A percentile compares a stretch with the other conserved stretches of the same genome.
Evolutionary conservation across 164 flowering plant species (phyloP).

Genomic region (Chloranthus sessilifolius): DNA sequence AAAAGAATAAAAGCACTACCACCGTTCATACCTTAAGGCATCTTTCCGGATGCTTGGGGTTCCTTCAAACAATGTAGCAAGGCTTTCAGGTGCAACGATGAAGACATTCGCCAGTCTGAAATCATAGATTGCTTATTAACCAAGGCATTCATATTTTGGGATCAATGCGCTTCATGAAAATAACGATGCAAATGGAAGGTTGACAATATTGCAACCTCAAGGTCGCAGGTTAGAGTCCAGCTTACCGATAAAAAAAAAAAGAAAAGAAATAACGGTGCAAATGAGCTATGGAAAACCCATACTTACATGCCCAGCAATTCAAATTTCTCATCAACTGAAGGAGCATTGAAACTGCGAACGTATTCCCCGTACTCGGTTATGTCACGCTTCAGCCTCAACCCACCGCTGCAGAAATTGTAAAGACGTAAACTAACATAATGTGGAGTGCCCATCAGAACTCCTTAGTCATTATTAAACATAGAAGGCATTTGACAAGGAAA

Average conservation of each 20-base stretch:
- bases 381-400: conserved; percentile 91
- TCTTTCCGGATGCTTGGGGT: conserved; percentile 91
- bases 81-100: conserved; percentile 97
- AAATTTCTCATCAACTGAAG: conserved; percentile 90
- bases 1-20: too few species aligned
- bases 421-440: too few species aligned
- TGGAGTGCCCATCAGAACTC: too few species aligned
- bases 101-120: conserved; percentile 97
- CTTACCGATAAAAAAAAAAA: too few species aligned
- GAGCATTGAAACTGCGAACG: conserved; percentile 93
- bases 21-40: conserved; percentile 65
- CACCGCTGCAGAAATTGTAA: conserved; percentile 78
- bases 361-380: conserved; percentile 97
- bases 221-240: too few species aligned
- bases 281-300: not conserved
- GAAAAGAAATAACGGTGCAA: not conserved
- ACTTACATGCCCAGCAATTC: conserved; percentile 95
- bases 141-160: too few species aligned
- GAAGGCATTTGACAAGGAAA: too few species aligned
- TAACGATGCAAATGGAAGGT: too few species aligned
- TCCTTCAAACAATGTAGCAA: conserved; percentile 84
- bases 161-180: too few species aligned
- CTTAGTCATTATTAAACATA: too few species aligned
- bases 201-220: too few species aligned
- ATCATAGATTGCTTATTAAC: too few species aligned